Percentiles rank a stretch among this genome's conserved stretches.
Evolutionary conservation across 306 rosid species (phyloP).

Genomic region (Crotalaria pallida): DNA sequence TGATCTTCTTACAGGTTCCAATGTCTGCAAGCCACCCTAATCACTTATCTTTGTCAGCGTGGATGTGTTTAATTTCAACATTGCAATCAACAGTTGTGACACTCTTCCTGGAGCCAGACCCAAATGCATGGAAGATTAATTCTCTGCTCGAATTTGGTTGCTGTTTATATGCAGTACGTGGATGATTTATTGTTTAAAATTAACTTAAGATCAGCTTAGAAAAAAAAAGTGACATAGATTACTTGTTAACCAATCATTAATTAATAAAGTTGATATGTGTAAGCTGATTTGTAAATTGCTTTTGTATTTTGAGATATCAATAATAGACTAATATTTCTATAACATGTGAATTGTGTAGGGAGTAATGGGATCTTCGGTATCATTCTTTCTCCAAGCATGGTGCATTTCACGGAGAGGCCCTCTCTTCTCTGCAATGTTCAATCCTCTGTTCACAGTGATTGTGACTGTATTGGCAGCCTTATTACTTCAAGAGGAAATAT

Average conservation of each 20-base stretch:
- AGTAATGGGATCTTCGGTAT: slow-evolving; percentile 38
- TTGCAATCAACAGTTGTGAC: slow-evolving; percentile 34
- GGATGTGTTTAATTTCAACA: slow-evolving; percentile 54
- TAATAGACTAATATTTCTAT: too few relatives aligned
- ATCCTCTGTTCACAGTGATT: slow-evolving; percentile 41
- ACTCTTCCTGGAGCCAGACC: slow-evolving; percentile 27
- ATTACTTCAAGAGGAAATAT: slow-evolving; percentile 42
- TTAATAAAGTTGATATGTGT: too few relatives aligned
- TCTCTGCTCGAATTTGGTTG: slow-evolving; percentile 23
- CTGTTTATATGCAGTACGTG: slow-evolving; percentile 17
- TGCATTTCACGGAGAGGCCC: slow-evolving; percentile 49
- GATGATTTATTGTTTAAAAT: too few relatives aligned
- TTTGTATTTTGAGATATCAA: too few relatives aligned
- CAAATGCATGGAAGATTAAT: slow-evolving; percentile 36
- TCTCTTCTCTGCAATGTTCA: slow-evolving; percentile 46
- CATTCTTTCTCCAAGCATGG: slow-evolving; percentile 53
- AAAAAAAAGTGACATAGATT: too few relatives aligned
- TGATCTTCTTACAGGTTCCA: slow-evolving; percentile 49
- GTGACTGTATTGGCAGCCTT: slow-evolving; percentile 41
- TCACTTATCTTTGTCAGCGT: slow-evolving; percentile 41
- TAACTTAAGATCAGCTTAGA: too few relatives aligned
- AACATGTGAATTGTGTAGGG: slow-evolving; percentile 36
- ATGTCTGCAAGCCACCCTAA: slow-evolving; percentile 39
- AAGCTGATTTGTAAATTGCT: too few relatives aligned
- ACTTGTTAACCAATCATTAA: too few relatives aligned